These are phyloP conservation scores for Thraustochytrium striatum DNA, from an alignment of 352 stramenopile species.

Conservation along the genomic window DNA sequence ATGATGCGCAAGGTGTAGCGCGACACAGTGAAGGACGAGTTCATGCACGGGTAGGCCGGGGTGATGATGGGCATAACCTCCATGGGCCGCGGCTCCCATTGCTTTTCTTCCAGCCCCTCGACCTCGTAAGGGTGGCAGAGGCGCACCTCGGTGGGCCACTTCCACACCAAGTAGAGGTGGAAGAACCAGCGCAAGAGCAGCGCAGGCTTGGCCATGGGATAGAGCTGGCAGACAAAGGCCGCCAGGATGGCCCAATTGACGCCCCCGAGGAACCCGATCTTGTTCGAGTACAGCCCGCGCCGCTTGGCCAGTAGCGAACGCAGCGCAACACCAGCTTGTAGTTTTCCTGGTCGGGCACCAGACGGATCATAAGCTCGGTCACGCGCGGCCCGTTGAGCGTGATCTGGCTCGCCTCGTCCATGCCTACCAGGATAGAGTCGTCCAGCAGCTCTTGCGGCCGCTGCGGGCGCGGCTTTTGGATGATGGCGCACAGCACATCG, in stretches of 20 bases:
- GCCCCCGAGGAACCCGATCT: conserved; percentile 94
- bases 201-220: conserved; percentile 63
- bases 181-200: conserved; percentile 90
- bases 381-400: conserved; percentile 80
- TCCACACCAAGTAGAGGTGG: conserved; percentile 84
- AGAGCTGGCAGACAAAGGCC: conserved; percentile 83
- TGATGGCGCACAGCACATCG: conserved; percentile 92
- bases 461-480: conserved; percentile 65
- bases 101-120: conserved; percentile 59
- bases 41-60: conserved; percentile 93
- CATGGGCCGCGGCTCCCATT: conserved; percentile 78
- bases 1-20: conserved; percentile 43
- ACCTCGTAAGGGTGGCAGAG: conserved; percentile 60
- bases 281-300: conserved; percentile 97
- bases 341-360: conserved; percentile 63
- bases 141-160: conserved; percentile 89
- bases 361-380: conserved; percentile 83
- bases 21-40: conserved; percentile 95
- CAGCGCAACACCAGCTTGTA: conserved; percentile 79
- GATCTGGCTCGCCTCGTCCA: conserved; percentile 77
- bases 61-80: conserved; percentile 99
- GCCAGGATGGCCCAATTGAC: conserved; percentile 98
- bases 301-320: conserved; percentile 77
- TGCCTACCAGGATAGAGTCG: conserved; percentile 74
- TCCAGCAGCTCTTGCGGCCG: conserved; percentile 78